Evolutionary conservation across 495 filamentous ascomycete genomes (phyloP).

Genomic region (Filosporella fistucella): DNA sequence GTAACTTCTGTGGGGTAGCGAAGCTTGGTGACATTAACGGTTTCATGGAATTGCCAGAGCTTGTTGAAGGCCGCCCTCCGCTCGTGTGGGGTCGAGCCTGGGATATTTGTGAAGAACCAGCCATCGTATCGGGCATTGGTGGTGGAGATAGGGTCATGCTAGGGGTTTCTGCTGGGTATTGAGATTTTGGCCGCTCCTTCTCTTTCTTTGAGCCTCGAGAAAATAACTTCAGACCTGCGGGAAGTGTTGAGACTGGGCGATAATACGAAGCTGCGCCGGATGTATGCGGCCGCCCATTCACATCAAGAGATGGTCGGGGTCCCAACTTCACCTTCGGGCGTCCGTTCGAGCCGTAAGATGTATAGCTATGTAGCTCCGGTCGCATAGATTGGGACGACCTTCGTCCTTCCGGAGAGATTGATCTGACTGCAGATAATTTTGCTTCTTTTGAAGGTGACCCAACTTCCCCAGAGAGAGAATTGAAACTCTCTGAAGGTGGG

Average conservation of each 20-base stretch:
- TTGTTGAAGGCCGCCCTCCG: constrained; percentile 41
- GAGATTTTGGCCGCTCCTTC: constrained; percentile 31
- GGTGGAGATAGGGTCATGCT: constrained; percentile 44
- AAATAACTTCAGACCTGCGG: constrained; percentile 46
- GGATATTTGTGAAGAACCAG: not conserved
- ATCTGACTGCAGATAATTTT: constrained; percentile 16
- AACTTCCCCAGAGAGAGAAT: not conserved
- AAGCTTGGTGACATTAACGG: constrained; percentile 27
- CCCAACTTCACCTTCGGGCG: constrained; percentile 79
- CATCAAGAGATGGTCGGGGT: constrained; percentile 73
- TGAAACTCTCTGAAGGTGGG: constrained; percentile 1
- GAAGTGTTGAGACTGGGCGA: constrained; percentile 69
- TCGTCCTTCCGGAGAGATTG: constrained; percentile 19
- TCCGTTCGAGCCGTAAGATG: constrained; percentile 46
- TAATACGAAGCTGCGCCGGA: constrained; percentile 44
- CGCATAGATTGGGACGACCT: constrained; percentile 55
- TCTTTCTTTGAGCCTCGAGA: constrained; percentile 37
- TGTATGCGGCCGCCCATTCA: constrained; percentile 58
- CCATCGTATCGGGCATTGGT: constrained; percentile 22
- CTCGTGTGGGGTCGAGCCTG: constrained; percentile 26
- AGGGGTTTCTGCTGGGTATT: constrained; percentile 25
- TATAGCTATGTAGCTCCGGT: constrained; percentile 57
- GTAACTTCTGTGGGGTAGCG: constrained; percentile 43
- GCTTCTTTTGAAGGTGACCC: not conserved
- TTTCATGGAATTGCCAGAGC: constrained; percentile 43